These are phyloP conservation scores for Cladosporium sp. DNA, from an alignment of 2,329 filamentous ascomycete species.

Conservation along the genomic window DNA sequence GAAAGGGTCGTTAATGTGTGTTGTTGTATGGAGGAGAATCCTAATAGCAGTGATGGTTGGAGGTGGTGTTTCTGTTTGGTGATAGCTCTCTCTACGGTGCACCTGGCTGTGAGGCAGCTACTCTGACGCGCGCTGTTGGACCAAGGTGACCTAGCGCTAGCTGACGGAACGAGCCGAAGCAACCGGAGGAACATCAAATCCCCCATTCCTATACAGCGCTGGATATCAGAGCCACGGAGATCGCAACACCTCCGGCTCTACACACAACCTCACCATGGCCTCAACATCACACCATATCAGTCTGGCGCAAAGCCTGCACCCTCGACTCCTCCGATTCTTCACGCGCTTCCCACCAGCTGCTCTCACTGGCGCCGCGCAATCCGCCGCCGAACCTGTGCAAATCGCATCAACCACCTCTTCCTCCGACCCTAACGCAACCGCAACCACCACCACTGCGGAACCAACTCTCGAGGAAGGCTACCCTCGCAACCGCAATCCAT, in stretches of 20 bases:
- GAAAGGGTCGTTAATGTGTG: not conserved
- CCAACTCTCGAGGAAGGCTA: conserved; percentile 19
- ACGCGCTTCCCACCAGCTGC: conserved; percentile 72
- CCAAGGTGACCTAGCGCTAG: conserved; percentile 10
- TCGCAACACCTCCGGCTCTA: no score
- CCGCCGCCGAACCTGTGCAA: conserved; percentile 7
- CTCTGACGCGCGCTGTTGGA: conserved; percentile 14
- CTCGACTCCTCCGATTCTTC: conserved; percentile 78
- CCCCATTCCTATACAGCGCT: no score
- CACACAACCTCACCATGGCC: conserved; percentile 13
- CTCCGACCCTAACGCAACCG: conserved; percentile 38
- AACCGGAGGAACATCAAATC: no score
- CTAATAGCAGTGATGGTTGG: not conserved
- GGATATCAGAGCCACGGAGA: no score
- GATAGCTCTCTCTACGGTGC: not conserved
- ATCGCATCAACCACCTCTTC: conserved; percentile 34
- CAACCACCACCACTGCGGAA: conserved; percentile 32
- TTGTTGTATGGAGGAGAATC: not conserved
- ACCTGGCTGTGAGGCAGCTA: conserved; percentile 11
- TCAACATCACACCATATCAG: conserved; percentile 34
- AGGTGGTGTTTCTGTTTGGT: conserved; percentile 1
- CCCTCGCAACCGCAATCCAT: conserved; percentile 63
- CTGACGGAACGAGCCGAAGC: not conserved
- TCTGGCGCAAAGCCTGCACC: conserved; percentile 65
- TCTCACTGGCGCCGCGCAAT: conserved; percentile 5